Evolutionary conservation across 2,329 filamentous ascomycete genomes (phyloP), one percentile per base, ranked within the genome.

Genomic region (Escovopsis sp.): DNA sequence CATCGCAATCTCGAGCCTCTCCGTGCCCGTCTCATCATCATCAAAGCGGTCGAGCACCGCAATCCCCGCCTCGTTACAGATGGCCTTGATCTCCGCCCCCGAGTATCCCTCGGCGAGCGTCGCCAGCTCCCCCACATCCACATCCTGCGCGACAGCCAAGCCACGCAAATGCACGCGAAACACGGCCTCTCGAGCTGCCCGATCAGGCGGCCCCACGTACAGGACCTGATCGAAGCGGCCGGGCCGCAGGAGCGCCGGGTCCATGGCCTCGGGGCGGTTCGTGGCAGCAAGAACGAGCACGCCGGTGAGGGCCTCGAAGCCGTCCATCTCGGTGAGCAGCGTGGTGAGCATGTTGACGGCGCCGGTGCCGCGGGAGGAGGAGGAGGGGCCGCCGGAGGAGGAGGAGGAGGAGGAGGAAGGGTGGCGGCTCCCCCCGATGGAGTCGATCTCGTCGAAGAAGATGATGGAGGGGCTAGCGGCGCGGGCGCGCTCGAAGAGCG

Each of bases 371-470:
- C 52, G 47, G 4, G 52, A 48, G 7, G 42, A 45, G 7, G 47
- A 58, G 14, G 63, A 64, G 12, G 70, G 55, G 15, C 66, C 61
- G 28, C 61, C 46, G 7, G 39, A 39, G n/a, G n/a, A n/a, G 4
- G 52, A 48, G 7, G 42, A 45, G 7, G 47, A 58, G 14, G 63
- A 64, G 12, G 70, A 55, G 15, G 65, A 61, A 27, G 61, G 46
- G 7, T 37, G 39, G 25, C 68, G 59, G 37, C 65, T 61, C 2
- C 60, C 78, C 49, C 56, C 81, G 42, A 96, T 88, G 4, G 83
- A 77, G 58, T 96, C 87, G 47, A 96, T 90, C 55, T 96, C 87
- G 53, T 96, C 87, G 45, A 94, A 94, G 66, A 94, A 96, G 48
- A 96, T 86, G 57, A 94, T 88, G 52, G 82, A 86, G 1, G 88